Base-by-base conservation (phyloP, 257 asterid species). In the Ligustrum vulgare region DNA sequence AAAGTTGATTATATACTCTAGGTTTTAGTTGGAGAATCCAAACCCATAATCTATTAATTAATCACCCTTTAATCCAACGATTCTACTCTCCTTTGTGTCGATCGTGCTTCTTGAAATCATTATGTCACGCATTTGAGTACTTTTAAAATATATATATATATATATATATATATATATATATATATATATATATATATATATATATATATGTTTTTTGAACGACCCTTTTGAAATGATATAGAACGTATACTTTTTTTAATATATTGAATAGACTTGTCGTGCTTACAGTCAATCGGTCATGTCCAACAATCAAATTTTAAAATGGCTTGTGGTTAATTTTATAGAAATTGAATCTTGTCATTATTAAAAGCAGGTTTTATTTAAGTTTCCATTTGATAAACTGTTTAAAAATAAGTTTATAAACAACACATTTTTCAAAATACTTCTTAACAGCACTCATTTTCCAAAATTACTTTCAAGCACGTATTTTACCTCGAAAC, bases 11-110 rank as follows among this genome's bases (percentile, higher is more conserved):
- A 51, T 51, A 72, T 35, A 58, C 76, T 77, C 80, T 58, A 32
- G 78, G 81, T 67, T 80, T 77, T 77, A 77, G 74, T 83, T 73
- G 76, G 76, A 71, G 82, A 66, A 74, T 72, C 81, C 81, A 79
- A 79, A 81, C 80, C 64, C 79, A 69, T 28, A 45, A 56, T 78
- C 9, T 7, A 33, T 45, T 58, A 70, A 77, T 70, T 67, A 37
- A 74, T 74, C 72, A 77, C 56, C 71, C 64, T 58, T 78, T 78
- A 74, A 67, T 75, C 74, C 34, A 51, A 36, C 47, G 28, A 34
- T 67, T 75, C 72, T 65, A 37, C 36, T 32, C 49, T 79, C 65
- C 67, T 74, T 56, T 49, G 37, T 79, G 66, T 63, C 66, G 45
- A 31, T 16, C 15, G 74, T 82, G 77, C 75, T 73, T 63, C 77